Conservation (phyloP, 2,329 filamentous ascomycete genomes). For the Aspergillus aculeatinus region DNA sequence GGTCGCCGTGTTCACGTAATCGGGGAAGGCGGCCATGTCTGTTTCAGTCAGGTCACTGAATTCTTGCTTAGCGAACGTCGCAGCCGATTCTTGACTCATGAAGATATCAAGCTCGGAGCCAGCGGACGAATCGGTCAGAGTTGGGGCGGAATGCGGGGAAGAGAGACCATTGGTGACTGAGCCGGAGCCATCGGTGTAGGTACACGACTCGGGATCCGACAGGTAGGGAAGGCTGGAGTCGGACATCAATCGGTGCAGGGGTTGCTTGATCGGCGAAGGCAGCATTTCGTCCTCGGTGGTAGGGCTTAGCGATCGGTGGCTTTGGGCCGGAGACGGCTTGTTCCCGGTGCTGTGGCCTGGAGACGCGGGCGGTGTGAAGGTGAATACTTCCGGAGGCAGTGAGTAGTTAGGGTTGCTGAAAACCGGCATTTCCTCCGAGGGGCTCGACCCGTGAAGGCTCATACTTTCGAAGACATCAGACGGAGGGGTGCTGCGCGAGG, state of each 20-base stretch:
- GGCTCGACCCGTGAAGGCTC: constrained; percentile 38
- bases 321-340: constrained; percentile 36
- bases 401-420: constrained; percentile 34
- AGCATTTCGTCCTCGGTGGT: constrained; percentile 40
- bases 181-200: constrained; percentile 31
- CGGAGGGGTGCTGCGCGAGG: constrained; percentile 44
- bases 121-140: constrained; percentile 34
- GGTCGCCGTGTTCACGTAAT: constrained; percentile 33
- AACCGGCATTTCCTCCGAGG: constrained; percentile 32
- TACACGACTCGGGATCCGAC: constrained; percentile 27
- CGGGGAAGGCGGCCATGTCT: constrained; percentile 34
- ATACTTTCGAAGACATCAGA: constrained; percentile 42
- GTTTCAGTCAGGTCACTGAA: constrained; percentile 31
- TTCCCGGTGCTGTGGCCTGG: constrained; percentile 43
- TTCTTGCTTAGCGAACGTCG: constrained; percentile 30
- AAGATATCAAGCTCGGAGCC: constrained; percentile 44
- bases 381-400: constrained; percentile 43
- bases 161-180: constrained; percentile 35
- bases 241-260: constrained; percentile 32
- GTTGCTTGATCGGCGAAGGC: constrained; percentile 33
- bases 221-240: constrained; percentile 31
- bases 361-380: constrained; percentile 49
- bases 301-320: constrained; percentile 40
- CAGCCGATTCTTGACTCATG: constrained; percentile 36
- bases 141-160: constrained; percentile 39